Conservation (phyloP, 768 basidiomycete genomes). For the Collybia mongolica region DNA sequence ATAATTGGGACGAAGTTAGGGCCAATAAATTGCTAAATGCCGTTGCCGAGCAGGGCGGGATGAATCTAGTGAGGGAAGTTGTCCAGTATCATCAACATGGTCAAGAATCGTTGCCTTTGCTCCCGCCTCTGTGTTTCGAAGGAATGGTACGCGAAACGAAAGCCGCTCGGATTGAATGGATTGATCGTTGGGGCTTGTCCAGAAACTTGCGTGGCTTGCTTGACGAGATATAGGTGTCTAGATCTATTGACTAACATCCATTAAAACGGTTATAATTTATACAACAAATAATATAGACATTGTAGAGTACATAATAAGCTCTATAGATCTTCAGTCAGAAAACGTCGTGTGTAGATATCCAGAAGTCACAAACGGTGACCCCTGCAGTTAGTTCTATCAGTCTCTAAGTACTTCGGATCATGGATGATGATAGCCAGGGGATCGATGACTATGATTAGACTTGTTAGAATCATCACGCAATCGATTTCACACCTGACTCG, state of each 20-base stretch:
- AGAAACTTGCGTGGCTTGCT: conserved; percentile 13
- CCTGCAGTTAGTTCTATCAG: no score
- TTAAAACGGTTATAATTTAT: no score
- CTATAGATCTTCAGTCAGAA: neutral
- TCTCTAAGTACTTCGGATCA: no score
- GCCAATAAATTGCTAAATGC: conserved; percentile 48
- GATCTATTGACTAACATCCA: no score
- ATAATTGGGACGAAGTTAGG: conserved; percentile 27
- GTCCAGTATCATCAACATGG: conserved; percentile 44
- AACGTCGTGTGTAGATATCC: no score
- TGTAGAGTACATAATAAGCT: conserved; percentile 1
- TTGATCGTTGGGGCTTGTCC: conserved; percentile 11
- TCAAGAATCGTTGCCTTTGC: conserved; percentile 2
- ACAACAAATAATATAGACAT: conserved; percentile 1
- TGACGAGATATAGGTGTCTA: neutral
- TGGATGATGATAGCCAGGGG: no score
- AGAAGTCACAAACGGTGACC: no score
- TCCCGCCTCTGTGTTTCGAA: conserved; percentile 15
- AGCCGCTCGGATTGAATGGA: conserved; percentile 8
- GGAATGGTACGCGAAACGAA: neutral
- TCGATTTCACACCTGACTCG: conserved; percentile 13
- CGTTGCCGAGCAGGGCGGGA: conserved; percentile 49
- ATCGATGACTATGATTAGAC: no score
- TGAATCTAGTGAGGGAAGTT: conserved; percentile 49
- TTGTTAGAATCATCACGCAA: conserved; percentile 17